Evolutionary conservation across 371 early-diverging fungal species (phyloP).

Genomic region (Mucor indicus): DNA sequence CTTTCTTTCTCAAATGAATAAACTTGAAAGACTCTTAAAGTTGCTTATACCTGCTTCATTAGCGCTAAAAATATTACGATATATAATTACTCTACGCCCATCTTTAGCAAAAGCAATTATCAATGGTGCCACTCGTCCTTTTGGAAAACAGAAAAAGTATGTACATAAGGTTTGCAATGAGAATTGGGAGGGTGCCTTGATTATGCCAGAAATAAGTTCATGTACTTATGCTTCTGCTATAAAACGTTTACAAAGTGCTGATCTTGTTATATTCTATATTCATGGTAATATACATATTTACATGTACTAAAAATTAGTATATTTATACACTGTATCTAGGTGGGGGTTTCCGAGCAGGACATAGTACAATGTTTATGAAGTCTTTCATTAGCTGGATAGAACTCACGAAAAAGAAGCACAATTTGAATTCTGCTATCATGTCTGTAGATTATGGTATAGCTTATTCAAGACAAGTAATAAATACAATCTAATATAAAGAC

Average conservation of each 20-base stretch:
- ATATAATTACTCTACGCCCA: too few species aligned
- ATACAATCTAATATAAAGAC: not conserved
- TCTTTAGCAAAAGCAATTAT: conserved; percentile 7
- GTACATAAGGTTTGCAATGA: conserved; percentile 16
- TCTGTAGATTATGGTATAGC: conserved; percentile 6
- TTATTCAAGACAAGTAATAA: not conserved
- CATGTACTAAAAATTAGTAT: too few species aligned
- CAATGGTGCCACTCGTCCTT: conserved; percentile 14
- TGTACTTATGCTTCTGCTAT: conserved; percentile 20
- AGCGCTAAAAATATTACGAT: too few species aligned
- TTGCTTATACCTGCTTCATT: too few species aligned
- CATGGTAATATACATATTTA: conserved; percentile 15
- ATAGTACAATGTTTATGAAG: too few species aligned
- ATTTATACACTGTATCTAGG: not conserved
- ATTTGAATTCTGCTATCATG: conserved; percentile 8
- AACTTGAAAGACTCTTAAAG: too few species aligned
- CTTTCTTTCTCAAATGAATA: too few species aligned
- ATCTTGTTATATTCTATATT: conserved; percentile 40
- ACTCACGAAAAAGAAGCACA: too few species aligned
- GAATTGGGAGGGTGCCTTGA: conserved; percentile 15
- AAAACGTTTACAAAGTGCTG: conserved; percentile 19
- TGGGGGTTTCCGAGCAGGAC: too few species aligned
- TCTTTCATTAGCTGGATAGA: too few species aligned
- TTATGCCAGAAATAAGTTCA: conserved; percentile 18
- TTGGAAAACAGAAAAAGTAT: conserved; percentile 12